Conservation (phyloP, 345 rosid genomes). For the Punica granatum region DNA sequence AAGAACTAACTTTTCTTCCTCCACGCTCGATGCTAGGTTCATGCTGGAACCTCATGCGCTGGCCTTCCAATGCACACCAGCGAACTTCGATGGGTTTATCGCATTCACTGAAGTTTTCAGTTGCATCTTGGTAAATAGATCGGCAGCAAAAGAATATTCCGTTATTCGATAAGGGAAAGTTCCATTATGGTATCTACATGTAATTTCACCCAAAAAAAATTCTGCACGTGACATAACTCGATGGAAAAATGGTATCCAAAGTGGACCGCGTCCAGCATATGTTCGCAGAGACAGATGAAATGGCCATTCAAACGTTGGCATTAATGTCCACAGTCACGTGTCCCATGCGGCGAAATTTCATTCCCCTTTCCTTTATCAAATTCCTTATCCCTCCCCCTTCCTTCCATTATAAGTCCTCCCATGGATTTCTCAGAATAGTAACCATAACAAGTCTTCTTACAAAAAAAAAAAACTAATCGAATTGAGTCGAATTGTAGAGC, state of each 20-base stretch:
- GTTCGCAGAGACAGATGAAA: neutral
- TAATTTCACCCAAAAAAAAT: too few species aligned
- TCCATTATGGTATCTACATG: too few species aligned
- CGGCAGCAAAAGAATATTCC: too few species aligned
- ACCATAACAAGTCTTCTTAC: neutral
- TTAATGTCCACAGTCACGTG: neutral
- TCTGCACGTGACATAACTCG: too few species aligned
- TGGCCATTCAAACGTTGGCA: neutral
- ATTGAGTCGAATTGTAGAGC: neutral
- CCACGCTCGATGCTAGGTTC: too few species aligned
- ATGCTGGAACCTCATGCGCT: too few species aligned
- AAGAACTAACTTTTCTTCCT: too few species aligned
- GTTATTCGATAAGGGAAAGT: too few species aligned
- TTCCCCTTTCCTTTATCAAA: neutral
- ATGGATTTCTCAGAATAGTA: neutral
- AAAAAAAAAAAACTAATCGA: neutral
- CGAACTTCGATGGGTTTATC: too few species aligned
- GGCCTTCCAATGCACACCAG: too few species aligned
- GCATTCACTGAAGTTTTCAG: too few species aligned
- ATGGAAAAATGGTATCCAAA: neutral
- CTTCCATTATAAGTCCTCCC: neutral
- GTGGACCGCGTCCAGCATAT: neutral
- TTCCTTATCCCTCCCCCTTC: neutral
- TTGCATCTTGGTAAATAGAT: too few species aligned
- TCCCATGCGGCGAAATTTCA: neutral